Evolutionary conservation across 2,329 filamentous ascomycete species (phyloP).

Genomic region (Laburnicola sp.): DNA sequence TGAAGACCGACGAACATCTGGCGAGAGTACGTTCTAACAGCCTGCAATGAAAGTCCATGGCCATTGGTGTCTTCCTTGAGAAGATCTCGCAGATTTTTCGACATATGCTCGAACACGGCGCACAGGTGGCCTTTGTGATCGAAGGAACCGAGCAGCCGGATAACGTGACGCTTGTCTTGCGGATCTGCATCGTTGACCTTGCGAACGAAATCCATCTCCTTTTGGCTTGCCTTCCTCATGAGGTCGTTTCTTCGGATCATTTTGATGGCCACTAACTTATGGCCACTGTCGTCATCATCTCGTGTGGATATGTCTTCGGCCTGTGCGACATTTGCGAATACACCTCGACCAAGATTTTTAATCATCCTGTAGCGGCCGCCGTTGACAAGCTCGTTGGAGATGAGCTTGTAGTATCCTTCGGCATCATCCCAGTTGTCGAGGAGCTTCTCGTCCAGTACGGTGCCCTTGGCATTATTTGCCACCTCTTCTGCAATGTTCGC

Average conservation of each 20-base stretch:
- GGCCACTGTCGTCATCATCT: conserved; percentile 46
- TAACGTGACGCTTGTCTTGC: conserved; percentile 87
- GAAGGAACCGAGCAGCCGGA: conserved; percentile 83
- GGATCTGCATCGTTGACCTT: conserved; percentile 84
- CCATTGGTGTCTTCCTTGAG: conserved; percentile 82
- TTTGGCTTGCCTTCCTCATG: conserved; percentile 88
- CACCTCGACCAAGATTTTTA: conserved; percentile 84
- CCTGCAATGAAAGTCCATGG: conserved; percentile 85
- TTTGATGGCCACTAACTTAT: conserved; percentile 86
- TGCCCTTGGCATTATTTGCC: conserved; percentile 28
- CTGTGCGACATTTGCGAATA: conserved; percentile 95
- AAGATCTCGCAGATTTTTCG: conserved; percentile 81
- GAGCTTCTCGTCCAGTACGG: conserved; percentile 67
- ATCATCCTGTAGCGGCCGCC: conserved; percentile 85
- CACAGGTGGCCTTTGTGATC: conserved; percentile 95
- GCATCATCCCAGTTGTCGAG: conserved; percentile 92
- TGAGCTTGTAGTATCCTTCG: conserved; percentile 95
- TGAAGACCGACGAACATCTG: conserved; percentile 91
- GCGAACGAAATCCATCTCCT: conserved; percentile 90
- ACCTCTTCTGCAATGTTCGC: conserved; percentile 63
- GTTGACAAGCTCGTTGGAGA: conserved; percentile 86
- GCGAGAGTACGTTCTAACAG: conserved; percentile 85
- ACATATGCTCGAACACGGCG: conserved; percentile 94
- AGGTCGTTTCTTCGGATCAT: conserved; percentile 97
- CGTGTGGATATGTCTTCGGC: conserved; percentile 54